Conservation (phyloP, 1,284 basidiomycete genomes). For the Golubevia pallescens region DNA sequence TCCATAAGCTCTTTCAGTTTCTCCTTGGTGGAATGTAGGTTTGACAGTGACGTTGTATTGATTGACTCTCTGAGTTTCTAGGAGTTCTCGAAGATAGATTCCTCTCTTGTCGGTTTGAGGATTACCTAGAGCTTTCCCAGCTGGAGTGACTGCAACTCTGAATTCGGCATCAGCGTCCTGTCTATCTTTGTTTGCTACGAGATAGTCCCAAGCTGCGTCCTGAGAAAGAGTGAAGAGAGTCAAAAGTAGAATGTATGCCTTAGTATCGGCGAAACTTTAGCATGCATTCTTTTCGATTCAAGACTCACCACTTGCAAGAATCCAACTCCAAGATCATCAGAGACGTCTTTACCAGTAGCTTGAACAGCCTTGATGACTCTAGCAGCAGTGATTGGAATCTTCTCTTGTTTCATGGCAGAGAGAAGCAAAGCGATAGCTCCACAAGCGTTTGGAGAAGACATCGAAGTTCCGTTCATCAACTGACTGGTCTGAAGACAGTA, state of each 20-base stretch:
- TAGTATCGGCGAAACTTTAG: background rate
- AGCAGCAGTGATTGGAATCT: conserved; percentile 54
- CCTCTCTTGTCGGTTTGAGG: conserved; percentile 42
- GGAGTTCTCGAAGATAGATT: conserved; percentile 61
- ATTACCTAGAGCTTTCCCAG: conserved; percentile 46
- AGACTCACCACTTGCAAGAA: conserved; percentile 44
- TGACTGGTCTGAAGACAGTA: conserved; percentile 62
- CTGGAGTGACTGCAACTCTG: conserved; percentile 48
- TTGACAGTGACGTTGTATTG: conserved; percentile 53
- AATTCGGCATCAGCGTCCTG: conserved; percentile 60
- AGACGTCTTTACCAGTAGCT: conserved; percentile 59
- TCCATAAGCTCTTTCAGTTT: conserved; percentile 55
- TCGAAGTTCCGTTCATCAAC: conserved; percentile 65
- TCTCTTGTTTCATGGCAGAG: conserved; percentile 57
- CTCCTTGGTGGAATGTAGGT: conserved; percentile 48
- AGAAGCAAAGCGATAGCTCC: conserved; percentile 60
- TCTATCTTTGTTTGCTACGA: conserved; percentile 49
- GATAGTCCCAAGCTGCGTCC: conserved; percentile 60
- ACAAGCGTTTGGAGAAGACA: conserved; percentile 62
- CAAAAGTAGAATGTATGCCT: conserved; percentile 8
- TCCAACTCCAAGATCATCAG: conserved; percentile 59
- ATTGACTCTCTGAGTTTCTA: conserved; percentile 45
- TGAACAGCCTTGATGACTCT: conserved; percentile 61
- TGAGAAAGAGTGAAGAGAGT: background rate
- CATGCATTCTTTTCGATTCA: background rate